A percentile compares a stretch with the other conserved stretches of the same genome.
phyloP scores from a whole-genome alignment of 163 green algal genomes.

The Prototheca stagnorum region DNA sequence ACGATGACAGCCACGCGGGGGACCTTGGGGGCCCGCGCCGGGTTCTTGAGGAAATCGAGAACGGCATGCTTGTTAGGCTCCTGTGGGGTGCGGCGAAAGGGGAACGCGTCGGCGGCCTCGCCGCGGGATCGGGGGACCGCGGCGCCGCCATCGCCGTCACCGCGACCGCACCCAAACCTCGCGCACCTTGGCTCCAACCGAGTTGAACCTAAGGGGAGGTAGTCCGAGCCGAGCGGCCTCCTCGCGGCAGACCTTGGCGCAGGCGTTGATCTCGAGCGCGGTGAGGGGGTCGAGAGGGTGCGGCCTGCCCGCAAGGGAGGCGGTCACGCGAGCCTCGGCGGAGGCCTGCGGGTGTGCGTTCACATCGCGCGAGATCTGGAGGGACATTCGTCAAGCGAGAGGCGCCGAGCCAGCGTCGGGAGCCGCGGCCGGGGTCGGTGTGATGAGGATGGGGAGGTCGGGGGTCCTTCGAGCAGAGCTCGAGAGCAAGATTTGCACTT shows the following conservation, averaged over 20 bases:
- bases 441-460: too few species aligned
- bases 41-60: conserved; percentile 24
- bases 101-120: neutral
- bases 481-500: too few species aligned
- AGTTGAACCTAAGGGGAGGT: conserved; percentile 16
- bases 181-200: conserved; percentile 12
- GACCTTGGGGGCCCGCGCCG: conserved; percentile 2
- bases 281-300: conserved; percentile 25
- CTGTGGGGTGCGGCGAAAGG: conserved; percentile 5
- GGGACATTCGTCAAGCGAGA: too few species aligned
- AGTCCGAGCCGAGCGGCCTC: conserved; percentile 9
- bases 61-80: conserved; percentile 37
- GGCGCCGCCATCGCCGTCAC: neutral
- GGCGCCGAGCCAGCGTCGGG: too few species aligned
- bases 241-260: conserved; percentile 7
- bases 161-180: neutral
- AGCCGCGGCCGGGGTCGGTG: too few species aligned
- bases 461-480: too few species aligned
- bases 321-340: too few species aligned
- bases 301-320: too few species aligned
- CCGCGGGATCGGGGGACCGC: neutral
- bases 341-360: too few species aligned
- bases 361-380: too few species aligned
- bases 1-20: conserved; percentile 28
- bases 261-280: conserved; percentile 13